Base-by-base conservation (phyloP, 176 grass and related monocot genomes). In the Puya raimondii region DNA sequence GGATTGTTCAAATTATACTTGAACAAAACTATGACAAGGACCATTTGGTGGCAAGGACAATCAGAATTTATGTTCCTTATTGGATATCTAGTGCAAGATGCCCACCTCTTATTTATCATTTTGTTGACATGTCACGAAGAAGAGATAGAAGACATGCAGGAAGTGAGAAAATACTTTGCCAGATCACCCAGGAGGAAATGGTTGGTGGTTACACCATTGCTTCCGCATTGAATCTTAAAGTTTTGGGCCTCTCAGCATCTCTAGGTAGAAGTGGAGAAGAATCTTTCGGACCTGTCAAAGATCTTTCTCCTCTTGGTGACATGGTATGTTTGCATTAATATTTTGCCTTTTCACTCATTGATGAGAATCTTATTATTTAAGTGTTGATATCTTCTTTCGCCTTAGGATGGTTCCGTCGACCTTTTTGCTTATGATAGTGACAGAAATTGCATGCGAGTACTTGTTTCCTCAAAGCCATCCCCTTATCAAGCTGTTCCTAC, bases 11-110 rank as follows among this genome's bases (percentile, higher is more conserved):
- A 65, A 80, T 92, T 77, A 78, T 91, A 12, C 84, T 97, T 68
- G 93, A 97, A 80, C 93, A 97, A 76, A 90, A 88, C 74, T 90
- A 81, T 63, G 88, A 92, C 74, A 90, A 85, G 70, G 93, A 92
- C 53, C 81, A 71, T 78, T 82, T 86, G 73, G 80, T 87, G 73
- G 82, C 86, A 67, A 97, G 73, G 52, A 66, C 84, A 74, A 85
- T 92, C 64, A 88, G 89, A 76, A 90, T 97, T 64, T 97, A 90
- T 80, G 89, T 86, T 87, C 84, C 86, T 47, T 97, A 87, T 90
- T 97, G 93, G 93, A 97, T 97, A 83, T 92, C 89, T 74, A 82
- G 80, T 72, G 64, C 81, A 81, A 85, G 86, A 92, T 80, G 85
- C 67, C 93, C 93, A 48, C 89, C 86, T 51, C 82, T 92, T 79